Base-by-base conservation (phyloP, 768 basidiomycete genomes). In the Rossbeevera mucosa region DNA sequence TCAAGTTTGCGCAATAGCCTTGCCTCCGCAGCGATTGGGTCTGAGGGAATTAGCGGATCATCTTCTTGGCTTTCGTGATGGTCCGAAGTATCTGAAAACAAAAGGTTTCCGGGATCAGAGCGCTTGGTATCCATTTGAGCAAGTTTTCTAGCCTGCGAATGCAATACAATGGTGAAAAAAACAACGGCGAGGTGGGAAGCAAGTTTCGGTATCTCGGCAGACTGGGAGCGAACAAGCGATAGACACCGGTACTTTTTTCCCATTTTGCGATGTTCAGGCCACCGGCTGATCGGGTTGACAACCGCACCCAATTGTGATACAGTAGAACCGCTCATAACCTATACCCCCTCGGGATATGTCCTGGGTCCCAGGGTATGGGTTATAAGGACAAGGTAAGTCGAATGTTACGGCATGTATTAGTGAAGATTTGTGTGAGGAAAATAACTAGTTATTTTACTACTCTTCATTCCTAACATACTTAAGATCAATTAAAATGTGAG, bases 1-100 rank as follows among this genome's bases (percentile, higher is more conserved):
- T 89, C 87, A 46, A 89, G 72, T 60, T 85, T 88, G 61, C 79
- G 75, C 20, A 88, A 72, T 2, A 90, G 75, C 22, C 59, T 66
- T 53, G 62, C 72, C 63, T 87, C 85, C 47, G 79, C 78, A 11
- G 48, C 53, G 24, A 16, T 47, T 18, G 58, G 45, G 16, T 57
- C 59, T 22, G 46, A 57, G 26, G 48, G 54, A 42, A 59, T 63
- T 36, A 60, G 63, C 25, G 50, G 57, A 16, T 64, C 61, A 8
- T 48, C 55, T 53, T 66, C 58, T 9, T 21, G 44, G 41, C 33
- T 29, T 14, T 52, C 56, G 20, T 44, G 40, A 50, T 26, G 22
- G 31, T 20, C n/a, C 7, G 48, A 29, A 21, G 11, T 14, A 21
- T 63, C 55, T 33, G 48, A 26, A 28, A 57, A 48, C 5, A 47